Evolutionary conservation across 2,329 filamentous ascomycete genomes (phyloP).

Genomic region (Clonostachys sp.): DNA sequence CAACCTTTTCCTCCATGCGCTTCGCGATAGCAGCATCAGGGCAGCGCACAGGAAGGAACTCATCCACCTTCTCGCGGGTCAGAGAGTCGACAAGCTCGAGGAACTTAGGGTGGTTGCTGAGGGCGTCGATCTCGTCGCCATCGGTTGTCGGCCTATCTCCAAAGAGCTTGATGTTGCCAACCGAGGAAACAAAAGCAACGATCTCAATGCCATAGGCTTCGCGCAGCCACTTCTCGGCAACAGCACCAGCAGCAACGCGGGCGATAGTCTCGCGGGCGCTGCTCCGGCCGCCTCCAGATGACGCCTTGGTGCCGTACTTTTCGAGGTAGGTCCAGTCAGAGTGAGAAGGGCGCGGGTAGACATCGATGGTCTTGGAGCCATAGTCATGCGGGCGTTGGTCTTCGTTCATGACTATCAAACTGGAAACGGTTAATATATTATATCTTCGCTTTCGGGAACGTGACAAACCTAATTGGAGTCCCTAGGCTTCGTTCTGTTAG

Average conservation of each 20-base stretch:
- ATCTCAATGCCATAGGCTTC: slow-evolving; percentile 84
- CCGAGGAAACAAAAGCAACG: slow-evolving; percentile 81
- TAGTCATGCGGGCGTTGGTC: slow-evolving; percentile 94
- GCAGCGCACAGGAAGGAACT: slow-evolving; percentile 81
- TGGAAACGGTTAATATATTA: background rate
- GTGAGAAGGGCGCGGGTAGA: slow-evolving; percentile 86
- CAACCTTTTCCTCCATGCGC: slow-evolving; percentile 77
- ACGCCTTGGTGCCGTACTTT: slow-evolving; percentile 94
- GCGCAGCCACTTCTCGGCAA: slow-evolving; percentile 87
- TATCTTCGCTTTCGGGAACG: background rate
- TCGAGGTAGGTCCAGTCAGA: slow-evolving; percentile 97
- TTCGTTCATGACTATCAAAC: slow-evolving; percentile 66
- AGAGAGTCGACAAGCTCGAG: slow-evolving; percentile 68
- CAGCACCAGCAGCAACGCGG: slow-evolving; percentile 84
- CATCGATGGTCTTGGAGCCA: slow-evolving; percentile 82
- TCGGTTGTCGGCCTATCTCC: slow-evolving; percentile 8
- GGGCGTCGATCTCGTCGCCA: slow-evolving; percentile 19
- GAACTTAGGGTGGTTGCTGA: slow-evolving; percentile 77
- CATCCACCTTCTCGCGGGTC: slow-evolving; percentile 73
- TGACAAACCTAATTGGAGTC: slow-evolving; percentile 82
- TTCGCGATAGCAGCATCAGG: slow-evolving; percentile 61
- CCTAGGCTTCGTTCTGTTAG: slow-evolving; percentile 44
- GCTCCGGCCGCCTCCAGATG: slow-evolving; percentile 82
- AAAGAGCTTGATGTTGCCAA: slow-evolving; percentile 53
- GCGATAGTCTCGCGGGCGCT: slow-evolving; percentile 95